Evolutionary conservation across 352 stramenopile species (phyloP), one percentile per base, ranked within the genome.

Genomic region (Pythium aphanidermatum): DNA sequence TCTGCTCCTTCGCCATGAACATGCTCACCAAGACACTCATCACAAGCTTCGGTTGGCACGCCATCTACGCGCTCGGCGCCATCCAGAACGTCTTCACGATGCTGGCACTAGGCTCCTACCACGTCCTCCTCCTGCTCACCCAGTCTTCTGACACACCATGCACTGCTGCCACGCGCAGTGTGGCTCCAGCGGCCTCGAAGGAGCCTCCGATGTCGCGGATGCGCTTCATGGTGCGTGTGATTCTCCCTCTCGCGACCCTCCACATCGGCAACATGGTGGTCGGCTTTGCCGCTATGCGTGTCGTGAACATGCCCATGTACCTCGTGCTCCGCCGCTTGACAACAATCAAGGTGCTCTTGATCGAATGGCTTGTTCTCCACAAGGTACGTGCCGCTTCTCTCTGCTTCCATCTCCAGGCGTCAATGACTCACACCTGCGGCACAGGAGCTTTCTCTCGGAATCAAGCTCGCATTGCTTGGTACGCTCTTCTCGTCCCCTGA

Each of bases 281-380:
- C 42, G 76, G 72, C 2, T 88, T 88, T 40, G 67, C 71, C 4
- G 75, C 70, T 34, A 73, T 88, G 60, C 63, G 60, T 4, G 52
- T 78, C 14, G 76, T 88, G 24, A 86, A 88, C 49, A 74, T 88
- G 58, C 76, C 76, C 38, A 88, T 88, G 76, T 88, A 63, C 45
- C 60, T 63, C 37, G 76, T 88, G 41, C 57, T 88, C 35, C 73
- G 76, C 17, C 63, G 76, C 8, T 62, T 88, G 38, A 86, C 73
- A 10, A 88, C 76, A 10, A 56, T 88, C 61, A 86, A 82, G 24
- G 74, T 88, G 42, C 68, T 88, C 61, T 55, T 86, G 40, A 83
- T 88, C 55, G 76, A 88, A 46, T 86, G 70, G 70, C 58, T 88
- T 58, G 65, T 85, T 43, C 62, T 85, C 31, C 53, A 68, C 58